Conservation (phyloP, 306 rosid species). For the Cucumis hystrix region DNA sequence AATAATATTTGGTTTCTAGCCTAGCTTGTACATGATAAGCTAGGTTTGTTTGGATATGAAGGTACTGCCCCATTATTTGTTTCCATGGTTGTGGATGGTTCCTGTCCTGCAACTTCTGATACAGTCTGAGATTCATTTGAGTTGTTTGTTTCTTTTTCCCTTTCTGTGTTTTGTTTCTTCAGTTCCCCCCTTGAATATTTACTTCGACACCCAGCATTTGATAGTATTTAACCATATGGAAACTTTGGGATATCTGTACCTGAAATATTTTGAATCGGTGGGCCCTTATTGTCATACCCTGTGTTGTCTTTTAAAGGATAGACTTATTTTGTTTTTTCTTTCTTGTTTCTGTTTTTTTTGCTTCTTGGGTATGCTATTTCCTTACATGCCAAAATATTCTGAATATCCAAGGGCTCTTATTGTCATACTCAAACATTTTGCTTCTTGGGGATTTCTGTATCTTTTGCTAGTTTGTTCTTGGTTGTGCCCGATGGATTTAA, state of each 20-base stretch:
- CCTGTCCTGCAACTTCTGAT: not conserved
- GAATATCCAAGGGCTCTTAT: too few species aligned
- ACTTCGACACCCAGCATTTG: not conserved
- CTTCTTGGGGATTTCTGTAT: not conserved
- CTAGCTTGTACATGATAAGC: not conserved
- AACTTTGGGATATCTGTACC: not conserved
- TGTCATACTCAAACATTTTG: not conserved
- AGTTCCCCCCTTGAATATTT: not conserved
- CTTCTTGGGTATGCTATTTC: too few species aligned
- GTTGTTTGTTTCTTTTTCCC: not conserved
- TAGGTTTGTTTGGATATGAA: not conserved
- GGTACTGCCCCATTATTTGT: not conserved
- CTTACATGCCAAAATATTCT: too few species aligned
- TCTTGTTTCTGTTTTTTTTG: too few species aligned
- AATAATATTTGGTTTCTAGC: not conserved
- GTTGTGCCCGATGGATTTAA: not conserved
- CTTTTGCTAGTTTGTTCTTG: not conserved
- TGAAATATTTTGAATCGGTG: not conserved
- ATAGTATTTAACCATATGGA: not conserved
- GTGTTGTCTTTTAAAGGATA: not conserved
- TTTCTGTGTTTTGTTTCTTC: not conserved
- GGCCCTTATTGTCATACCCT: not conserved
- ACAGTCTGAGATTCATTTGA: not conserved
- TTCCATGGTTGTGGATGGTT: not conserved
- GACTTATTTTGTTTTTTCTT: too few species aligned